Conservation (phyloP, 495 filamentous ascomycete genomes). For the Acidomyces sp. region DNA sequence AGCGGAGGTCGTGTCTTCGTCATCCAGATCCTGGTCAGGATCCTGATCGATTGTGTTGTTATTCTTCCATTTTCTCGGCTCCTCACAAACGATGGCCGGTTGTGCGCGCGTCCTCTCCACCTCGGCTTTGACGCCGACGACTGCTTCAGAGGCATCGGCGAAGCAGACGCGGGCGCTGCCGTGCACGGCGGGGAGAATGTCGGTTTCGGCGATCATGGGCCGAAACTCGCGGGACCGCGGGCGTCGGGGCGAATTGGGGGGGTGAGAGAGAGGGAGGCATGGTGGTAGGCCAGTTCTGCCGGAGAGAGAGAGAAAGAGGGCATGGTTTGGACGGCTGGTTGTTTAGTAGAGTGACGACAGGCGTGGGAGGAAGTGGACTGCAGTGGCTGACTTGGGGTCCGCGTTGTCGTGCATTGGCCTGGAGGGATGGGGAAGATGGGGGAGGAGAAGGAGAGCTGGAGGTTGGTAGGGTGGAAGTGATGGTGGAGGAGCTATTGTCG, state of each 20-base stretch:
- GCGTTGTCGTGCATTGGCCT: too few species aligned
- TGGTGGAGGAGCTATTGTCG: too few species aligned
- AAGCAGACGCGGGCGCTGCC: constrained; percentile 88
- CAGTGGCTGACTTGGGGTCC: too few species aligned
- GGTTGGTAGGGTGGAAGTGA: too few species aligned
- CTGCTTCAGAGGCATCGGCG: constrained; percentile 86
- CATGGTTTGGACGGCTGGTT: too few species aligned
- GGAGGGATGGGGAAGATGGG: too few species aligned
- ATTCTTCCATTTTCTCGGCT: too few species aligned
- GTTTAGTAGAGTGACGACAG: too few species aligned
- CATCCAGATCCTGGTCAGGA: constrained; percentile 12
- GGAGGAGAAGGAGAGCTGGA: too few species aligned
- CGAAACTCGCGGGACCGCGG: constrained; percentile 75
- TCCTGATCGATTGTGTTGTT: constrained; percentile 24
- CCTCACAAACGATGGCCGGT: too few species aligned
- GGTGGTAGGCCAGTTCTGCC: constrained; percentile 91
- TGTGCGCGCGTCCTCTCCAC: constrained; percentile 51
- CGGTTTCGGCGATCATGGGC: constrained; percentile 74
- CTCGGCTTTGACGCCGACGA: constrained; percentile 89
- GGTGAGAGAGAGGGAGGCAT: constrained; percentile 64
- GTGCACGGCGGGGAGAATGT: constrained; percentile 77
- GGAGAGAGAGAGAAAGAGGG: constrained; percentile 73
- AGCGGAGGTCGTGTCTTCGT: constrained; percentile 69
- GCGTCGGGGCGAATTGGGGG: constrained; percentile 85
- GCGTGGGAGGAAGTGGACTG: too few species aligned